These are phyloP conservation scores for Fraxinus cuspidata DNA, from an alignment of 257 asterid genomes.

Conservation along the genomic window DNA sequence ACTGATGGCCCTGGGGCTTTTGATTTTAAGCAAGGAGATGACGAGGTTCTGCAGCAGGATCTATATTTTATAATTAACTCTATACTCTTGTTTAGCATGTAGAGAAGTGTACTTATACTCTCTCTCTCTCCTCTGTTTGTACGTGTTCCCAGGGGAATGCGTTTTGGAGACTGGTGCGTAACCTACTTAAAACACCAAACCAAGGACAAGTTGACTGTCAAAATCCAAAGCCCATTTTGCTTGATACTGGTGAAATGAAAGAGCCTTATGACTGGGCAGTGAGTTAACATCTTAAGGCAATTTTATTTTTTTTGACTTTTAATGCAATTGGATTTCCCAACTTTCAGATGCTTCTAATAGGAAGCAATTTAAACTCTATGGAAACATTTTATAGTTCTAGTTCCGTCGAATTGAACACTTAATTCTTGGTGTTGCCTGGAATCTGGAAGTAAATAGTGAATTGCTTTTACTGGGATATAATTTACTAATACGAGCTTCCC, in stretches of 20 bases:
- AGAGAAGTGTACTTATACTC: slow-evolving; percentile 1
- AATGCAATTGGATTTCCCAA: neutral
- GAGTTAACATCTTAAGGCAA: slow-evolving; percentile 42
- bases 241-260: slow-evolving; percentile 98
- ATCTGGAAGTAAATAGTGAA: slow-evolving; percentile 15
- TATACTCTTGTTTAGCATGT: slow-evolving; percentile 15
- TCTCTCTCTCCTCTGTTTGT: neutral
- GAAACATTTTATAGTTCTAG: slow-evolving; percentile 1
- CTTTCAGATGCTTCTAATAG: neutral
- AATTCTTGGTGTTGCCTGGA: slow-evolving; percentile 13
- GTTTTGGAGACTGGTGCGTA: slow-evolving; percentile 89
- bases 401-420: neutral
- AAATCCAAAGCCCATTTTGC: slow-evolving; percentile 88
- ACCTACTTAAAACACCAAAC: slow-evolving; percentile 73
- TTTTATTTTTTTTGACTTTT: slow-evolving; percentile 7
- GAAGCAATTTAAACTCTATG: neutral
- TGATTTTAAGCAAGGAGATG: slow-evolving; percentile 96
- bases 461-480: slow-evolving; percentile 1
- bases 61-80: slow-evolving; percentile 11
- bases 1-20: slow-evolving; percentile 99
- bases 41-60: slow-evolving; percentile 48
- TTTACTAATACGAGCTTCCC: neutral
- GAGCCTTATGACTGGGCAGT: slow-evolving; percentile 98
- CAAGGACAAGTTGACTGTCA: slow-evolving; percentile 84
- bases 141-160: slow-evolving; percentile 67